phyloP scores from a whole-genome alignment of 768 basidiomycete genomes.

The Ramaria rubella region DNA sequence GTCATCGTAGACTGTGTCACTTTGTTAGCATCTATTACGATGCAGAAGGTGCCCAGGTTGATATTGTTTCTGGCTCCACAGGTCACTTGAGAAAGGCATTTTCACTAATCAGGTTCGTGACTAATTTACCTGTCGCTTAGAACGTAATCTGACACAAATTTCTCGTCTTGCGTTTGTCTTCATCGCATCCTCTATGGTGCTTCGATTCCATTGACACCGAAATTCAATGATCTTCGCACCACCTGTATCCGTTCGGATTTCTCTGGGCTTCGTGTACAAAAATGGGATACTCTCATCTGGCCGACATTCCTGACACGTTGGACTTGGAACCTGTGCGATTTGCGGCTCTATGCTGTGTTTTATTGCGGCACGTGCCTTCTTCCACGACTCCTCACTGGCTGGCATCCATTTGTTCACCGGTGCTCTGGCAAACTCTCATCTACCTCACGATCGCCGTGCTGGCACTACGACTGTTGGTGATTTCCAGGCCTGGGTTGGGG shows the following conservation, averaged over 20 bases:
- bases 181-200: too few species aligned
- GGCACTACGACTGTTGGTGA: neutral
- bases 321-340: neutral
- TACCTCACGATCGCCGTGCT: neutral
- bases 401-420: too few species aligned
- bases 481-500: conserved; percentile 32
- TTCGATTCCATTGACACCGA: too few species aligned
- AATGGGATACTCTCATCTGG: too few species aligned
- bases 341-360: neutral
- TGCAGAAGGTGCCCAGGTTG: neutral
- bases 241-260: too few species aligned
- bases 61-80: conserved; percentile 22
- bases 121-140: neutral
- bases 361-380: conserved; percentile 20
- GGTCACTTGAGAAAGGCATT: conserved; percentile 64
- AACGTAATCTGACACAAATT: neutral
- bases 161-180: too few species aligned
- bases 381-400: conserved; percentile 38
- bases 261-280: too few species aligned
- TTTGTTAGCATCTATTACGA: neutral
- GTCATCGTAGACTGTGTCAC: neutral
- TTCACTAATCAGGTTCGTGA: conserved; percentile 57
- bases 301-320: too few species aligned
- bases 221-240: too few species aligned
- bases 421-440: too few species aligned